Conservation (phyloP, 2,329 filamentous ascomycete species). For the Cytospora schulzeri region DNA sequence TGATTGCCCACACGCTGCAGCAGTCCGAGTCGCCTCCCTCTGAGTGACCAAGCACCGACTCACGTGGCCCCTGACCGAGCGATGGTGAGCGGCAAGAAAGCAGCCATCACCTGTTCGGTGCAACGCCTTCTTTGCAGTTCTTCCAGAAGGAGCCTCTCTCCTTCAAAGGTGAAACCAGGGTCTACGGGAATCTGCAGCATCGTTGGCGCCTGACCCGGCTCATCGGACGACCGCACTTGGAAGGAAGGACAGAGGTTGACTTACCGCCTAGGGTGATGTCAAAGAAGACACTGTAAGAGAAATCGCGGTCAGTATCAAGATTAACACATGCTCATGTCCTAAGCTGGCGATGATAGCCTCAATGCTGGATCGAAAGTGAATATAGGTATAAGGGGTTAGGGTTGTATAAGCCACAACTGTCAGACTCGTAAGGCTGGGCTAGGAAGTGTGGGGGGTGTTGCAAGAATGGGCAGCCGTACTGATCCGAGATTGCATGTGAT, state of each 20-base stretch:
- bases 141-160: too few species aligned
- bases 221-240: neutral
- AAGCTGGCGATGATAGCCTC: neutral
- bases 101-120: neutral
- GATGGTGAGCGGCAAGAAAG: neutral
- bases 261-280: constrained; percentile 69
- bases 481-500: neutral
- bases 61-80: neutral
- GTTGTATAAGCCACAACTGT: constrained; percentile 1
- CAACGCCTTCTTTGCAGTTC: neutral
- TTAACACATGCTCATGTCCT: neutral
- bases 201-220: neutral
- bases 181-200: neutral
- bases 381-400: constrained; percentile 15
- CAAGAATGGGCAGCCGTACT: neutral
- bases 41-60: neutral
- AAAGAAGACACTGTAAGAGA: constrained; percentile 36
- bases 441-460: neutral
- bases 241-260: constrained; percentile 32
- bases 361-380: neutral
- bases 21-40: neutral
- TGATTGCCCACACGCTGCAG: neutral
- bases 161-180: neutral
- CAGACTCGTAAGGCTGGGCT: constrained; percentile 3
- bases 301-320: constrained; percentile 36